These are phyloP conservation scores for Aspergillus sclerotiicarbonarius DNA, from an alignment of 495 filamentous ascomycete genomes.

Conservation along the genomic window DNA sequence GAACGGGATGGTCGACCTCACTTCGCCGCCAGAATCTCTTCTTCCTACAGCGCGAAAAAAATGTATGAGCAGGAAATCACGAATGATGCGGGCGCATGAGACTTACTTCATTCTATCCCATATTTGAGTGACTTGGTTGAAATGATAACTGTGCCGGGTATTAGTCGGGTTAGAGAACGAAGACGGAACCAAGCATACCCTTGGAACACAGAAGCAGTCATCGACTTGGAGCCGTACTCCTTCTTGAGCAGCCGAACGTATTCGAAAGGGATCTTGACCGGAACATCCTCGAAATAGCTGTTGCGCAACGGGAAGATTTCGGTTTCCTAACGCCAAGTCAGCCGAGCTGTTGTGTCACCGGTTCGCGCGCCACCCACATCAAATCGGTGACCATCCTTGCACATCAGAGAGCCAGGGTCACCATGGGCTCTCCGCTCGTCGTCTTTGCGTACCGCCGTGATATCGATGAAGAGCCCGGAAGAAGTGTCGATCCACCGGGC, in stretches of 20 bases:
- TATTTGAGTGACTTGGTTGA: conserved; percentile 32
- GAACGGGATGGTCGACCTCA: conserved; percentile 11
- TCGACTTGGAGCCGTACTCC: conserved; percentile 68
- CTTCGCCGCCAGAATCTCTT: conserved; percentile 5
- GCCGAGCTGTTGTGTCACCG: conserved; percentile 2
- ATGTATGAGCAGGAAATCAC: conserved; percentile 2
- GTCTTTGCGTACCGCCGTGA: conserved; percentile 55
- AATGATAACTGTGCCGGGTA: conserved; percentile 27
- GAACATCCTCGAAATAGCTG: conserved; percentile 72
- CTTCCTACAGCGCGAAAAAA: conserved; percentile 6
- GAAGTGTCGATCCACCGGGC: conserved; percentile 60
- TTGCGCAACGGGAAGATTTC: conserved; percentile 79
- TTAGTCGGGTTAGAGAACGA: neutral
- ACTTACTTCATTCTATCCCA: conserved; percentile 32
- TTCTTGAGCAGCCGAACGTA: conserved; percentile 69
- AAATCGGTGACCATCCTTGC: conserved; percentile 58
- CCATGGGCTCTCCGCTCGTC: conserved; percentile 32
- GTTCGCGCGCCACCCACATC: conserved; percentile 28
- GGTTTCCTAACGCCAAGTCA: conserved; percentile 37
- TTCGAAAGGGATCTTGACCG: conserved; percentile 71
- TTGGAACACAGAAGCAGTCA: conserved; percentile 62
- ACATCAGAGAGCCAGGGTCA: conserved; percentile 45
- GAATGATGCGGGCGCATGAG: neutral
- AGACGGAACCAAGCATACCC: conserved; percentile 45
- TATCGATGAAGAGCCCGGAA: conserved; percentile 63